Evolutionary conservation across 129 eudicot genomes (phyloP).

Genomic region (Pseudognaphalium luteoalbum): DNA sequence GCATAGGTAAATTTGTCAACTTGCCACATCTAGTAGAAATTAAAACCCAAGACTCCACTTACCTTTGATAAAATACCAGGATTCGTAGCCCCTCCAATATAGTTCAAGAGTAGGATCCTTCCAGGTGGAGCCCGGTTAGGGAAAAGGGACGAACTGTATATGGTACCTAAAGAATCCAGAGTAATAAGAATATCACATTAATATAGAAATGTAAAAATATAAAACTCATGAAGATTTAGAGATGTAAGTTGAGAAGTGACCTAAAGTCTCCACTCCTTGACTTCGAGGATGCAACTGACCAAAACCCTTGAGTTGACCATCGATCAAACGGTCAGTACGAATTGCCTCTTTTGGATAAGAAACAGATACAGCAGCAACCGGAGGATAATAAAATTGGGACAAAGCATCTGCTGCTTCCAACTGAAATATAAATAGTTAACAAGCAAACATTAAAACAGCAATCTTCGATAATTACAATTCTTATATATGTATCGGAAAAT

Average conservation of each 20-base stretch:
- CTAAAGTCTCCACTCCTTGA: constrained; percentile 96
- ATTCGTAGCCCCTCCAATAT: constrained; percentile 94
- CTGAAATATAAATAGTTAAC: constrained; percentile 38
- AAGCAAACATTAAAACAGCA: neutral
- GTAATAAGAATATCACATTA: constrained; percentile 4
- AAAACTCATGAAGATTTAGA: neutral
- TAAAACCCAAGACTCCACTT: constrained; percentile 14
- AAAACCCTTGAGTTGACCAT: constrained; percentile 90
- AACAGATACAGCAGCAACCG: constrained; percentile 95
- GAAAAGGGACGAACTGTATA: constrained; percentile 94
- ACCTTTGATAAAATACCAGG: constrained; percentile 77
- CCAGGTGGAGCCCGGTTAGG: constrained; percentile 96
- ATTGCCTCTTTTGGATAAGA: constrained; percentile 90
- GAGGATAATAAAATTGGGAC: constrained; percentile 83
- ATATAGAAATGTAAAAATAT: neutral
- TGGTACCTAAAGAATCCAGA: constrained; percentile 61
- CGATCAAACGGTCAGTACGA: constrained; percentile 73
- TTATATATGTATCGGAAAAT: constrained; percentile 1
- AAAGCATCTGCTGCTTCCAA: constrained; percentile 79
- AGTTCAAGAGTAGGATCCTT: constrained; percentile 78
- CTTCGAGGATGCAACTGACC: constrained; percentile 96
- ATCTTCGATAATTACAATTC: neutral
- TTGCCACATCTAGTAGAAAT: neutral
- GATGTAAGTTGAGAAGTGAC: constrained; percentile 33
- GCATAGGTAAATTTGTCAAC: neutral